These are phyloP conservation scores for Zasmidium citrigriseum DNA, from an alignment of 2,329 filamentous ascomycete species.

Conservation along the genomic window DNA sequence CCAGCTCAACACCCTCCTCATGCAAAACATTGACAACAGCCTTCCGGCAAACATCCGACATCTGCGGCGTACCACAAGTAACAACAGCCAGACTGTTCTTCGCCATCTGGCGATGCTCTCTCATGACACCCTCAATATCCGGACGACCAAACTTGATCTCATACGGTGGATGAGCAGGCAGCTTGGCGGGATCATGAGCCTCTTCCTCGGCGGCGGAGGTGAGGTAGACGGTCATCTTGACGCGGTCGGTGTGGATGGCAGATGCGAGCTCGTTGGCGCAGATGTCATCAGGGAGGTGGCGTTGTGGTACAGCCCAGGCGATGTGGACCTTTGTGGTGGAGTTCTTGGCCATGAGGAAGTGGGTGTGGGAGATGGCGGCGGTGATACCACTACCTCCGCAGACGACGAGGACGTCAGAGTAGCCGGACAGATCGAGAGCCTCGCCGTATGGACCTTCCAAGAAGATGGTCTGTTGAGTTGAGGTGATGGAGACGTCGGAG, in stretches of 20 bases:
- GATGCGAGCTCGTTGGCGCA: slow-evolving; percentile 18
- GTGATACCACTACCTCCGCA: slow-evolving; percentile 54
- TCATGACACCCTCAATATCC: slow-evolving; percentile 20
- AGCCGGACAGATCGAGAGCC: slow-evolving; percentile 42
- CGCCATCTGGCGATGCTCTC: slow-evolving; percentile 13
- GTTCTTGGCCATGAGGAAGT: slow-evolving; percentile 14
- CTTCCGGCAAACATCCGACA: slow-evolving; percentile 22
- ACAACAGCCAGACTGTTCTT: slow-evolving; percentile 19
- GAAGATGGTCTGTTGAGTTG: slow-evolving; percentile 40
- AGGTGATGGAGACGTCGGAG: slow-evolving; percentile 26
- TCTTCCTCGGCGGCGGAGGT: slow-evolving; percentile 16
- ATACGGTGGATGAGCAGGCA: slow-evolving; percentile 8
- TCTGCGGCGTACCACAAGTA: slow-evolving; percentile 21
- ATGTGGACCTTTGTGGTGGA: slow-evolving; percentile 15
- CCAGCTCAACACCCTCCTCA: slow-evolving; percentile 21
- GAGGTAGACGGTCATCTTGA: slow-evolving; percentile 23
- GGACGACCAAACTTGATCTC: slow-evolving; percentile 20
- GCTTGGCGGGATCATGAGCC: slow-evolving; percentile 1
- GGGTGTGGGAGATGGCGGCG: slow-evolving; percentile 37
- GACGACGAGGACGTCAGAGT: slow-evolving; percentile 43
- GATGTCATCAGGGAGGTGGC: slow-evolving; percentile 19
- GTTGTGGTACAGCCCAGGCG: slow-evolving; percentile 21
- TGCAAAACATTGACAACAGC: slow-evolving; percentile 21
- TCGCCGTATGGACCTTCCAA: slow-evolving; percentile 55
- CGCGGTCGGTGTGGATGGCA: slow-evolving; percentile 10